Base-by-base conservation (phyloP, 306 rosid genomes). In the Pterocarpus macrocarpus region DNA sequence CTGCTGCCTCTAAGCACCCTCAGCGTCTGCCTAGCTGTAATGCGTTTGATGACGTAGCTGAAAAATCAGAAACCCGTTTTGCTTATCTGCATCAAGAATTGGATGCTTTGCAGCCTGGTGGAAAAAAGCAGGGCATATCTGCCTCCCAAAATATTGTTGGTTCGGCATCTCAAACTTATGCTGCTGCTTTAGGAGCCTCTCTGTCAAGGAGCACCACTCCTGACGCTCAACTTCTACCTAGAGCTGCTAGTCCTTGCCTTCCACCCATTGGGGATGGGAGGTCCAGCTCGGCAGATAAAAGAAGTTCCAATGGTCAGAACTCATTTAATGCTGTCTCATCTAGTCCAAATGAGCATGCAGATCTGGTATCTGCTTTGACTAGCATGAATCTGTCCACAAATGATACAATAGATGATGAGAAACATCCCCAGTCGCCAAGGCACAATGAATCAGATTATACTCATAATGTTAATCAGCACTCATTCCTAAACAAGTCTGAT, bases 211-310 rank as follows among this genome's bases (percentile, higher is more conserved):
- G 98, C 86, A 89, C 88, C 59, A 95, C 99, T 22, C 99, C 99
- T 6, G 98, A 95, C 64, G 87, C 95, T n/a, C 99, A 91, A 75
- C 80, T 88, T 81, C 78, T 95, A 69, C 93, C 94, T 16, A 91
- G 99, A 88, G 97, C 94, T 76, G 91, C 97, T 43, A 95, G 99
- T 83, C 97, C 98, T 75, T 89, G 97, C 78, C 90, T 88, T 79
- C 95, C 97, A 47, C 97, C 99, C 57, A 93, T 95, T 75, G 99
- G 99, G 13, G 93, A 92, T 52, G 98, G 98, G 68, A 89, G 99
- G 85, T 86, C 79, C 32, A 49, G 82, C 67, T 59, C 92, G 12
- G 56, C 82, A 5, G 97, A 92, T 53, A 95, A 90, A 89, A 89
- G 93, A 81, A 77, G 70, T 82, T 75, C 88, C 56, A 78, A 85